Evolutionary conservation across 2,329 filamentous ascomycete genomes (phyloP).

Genomic region (Penicillium sp.): DNA sequence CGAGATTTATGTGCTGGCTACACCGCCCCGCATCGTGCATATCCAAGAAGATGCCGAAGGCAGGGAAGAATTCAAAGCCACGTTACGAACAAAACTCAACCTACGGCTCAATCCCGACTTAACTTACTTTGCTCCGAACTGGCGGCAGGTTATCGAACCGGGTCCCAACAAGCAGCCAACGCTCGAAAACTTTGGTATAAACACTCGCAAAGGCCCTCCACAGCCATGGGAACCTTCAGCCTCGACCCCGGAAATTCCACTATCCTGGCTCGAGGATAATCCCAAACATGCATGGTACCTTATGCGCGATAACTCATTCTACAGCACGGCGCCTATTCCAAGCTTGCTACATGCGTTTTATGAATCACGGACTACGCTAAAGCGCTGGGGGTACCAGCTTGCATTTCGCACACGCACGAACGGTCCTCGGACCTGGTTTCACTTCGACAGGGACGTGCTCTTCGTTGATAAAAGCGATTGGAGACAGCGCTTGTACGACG

Average conservation of each 20-base stretch:
- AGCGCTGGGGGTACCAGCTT: constrained; percentile 4
- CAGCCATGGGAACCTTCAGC: constrained; percentile 2
- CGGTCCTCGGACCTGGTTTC: constrained; percentile 1
- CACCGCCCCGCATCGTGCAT: constrained; percentile 7
- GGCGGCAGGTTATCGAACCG: neutral
- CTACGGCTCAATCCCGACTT: constrained; percentile 3
- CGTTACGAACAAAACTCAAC: neutral
- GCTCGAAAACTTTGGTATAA: neutral
- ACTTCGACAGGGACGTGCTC: constrained; percentile 5
- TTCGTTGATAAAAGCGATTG: neutral
- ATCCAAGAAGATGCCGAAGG: neutral
- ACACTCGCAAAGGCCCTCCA: neutral
- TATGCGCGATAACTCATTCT: constrained; percentile 7
- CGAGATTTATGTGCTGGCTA: constrained; percentile 8
- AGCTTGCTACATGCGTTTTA: neutral
- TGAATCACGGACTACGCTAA: constrained; percentile 1
- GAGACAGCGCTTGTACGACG: neutral
- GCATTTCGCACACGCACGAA: constrained; percentile 4
- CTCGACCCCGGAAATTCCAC: constrained; percentile 5
- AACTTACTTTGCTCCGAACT: constrained; percentile 5
- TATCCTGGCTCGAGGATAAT: constrained; percentile 1
- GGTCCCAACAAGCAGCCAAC: neutral
- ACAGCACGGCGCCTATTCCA: neutral
- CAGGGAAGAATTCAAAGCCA: neutral
- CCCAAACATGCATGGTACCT: neutral